Evolutionary conservation across 2,329 filamentous ascomycete species (phyloP), one percentile per base, ranked within the genome.

Genomic region (Aspergillus sclerotialis): DNA sequence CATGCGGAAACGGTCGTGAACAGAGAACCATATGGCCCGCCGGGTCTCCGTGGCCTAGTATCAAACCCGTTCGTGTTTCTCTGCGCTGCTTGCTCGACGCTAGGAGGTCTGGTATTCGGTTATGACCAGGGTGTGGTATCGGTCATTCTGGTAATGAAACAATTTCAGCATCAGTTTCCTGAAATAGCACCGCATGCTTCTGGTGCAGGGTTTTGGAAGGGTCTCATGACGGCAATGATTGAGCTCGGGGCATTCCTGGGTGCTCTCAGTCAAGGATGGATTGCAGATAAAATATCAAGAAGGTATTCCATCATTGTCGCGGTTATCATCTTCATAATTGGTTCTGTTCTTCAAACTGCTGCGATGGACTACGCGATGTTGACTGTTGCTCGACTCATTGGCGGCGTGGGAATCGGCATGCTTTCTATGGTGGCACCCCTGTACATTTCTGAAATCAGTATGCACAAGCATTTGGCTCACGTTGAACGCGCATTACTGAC

Each of bases 211-310:
- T 65, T 65, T 38, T 62, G 56, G 50, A 65, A 65, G 38, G 63
- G 63, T n/a, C 38, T 65, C 41, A 58, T 74, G 57, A 75, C 71
- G 7, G 71, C 71, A 3, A 74, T 74, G 69, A 67, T 75, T 32
- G 69, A 74, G 39, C 44, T 74, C 13, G 70, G 72, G n/a, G 72
- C 70, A 7, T 52, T 73, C 12, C 32, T 65, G 3, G 62, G 66
- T 33, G 65, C 66, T 3, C 35, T 70, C 13, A 68, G 66, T 24
- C 61, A 67, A 37, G 67, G 66, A 4, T 74, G 64, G 56, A 60
- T 73, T 23, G 70, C 71, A 1, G 72, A 75, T 40, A 68, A 63
- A 42, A 63, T 73, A 23, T 73, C 69, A 4, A 57, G 72, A 24
- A 70, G 72, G 34, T 71, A 69, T 40, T 68, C 68, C 3, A 72